Evolutionary conservation across 768 basidiomycete species (phyloP), one percentile per base, ranked within the genome.

Genomic region (Russula brevipes): DNA sequence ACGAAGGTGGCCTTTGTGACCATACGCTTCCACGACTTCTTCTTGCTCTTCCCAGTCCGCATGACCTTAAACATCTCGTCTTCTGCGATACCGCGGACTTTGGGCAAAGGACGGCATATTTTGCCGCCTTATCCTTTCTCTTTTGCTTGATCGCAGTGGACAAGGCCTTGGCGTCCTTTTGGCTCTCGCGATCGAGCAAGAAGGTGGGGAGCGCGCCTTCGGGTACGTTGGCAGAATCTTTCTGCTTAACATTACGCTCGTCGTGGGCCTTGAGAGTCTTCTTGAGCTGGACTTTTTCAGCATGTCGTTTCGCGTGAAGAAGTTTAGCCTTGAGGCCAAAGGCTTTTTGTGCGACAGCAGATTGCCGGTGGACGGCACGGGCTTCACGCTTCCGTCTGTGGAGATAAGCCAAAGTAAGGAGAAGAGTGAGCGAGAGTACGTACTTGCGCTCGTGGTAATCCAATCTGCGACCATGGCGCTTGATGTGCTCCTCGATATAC

Each of bases 51-150:
- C 59, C 97, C 97, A 1, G 96, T 94, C 80, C 94, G 92, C 81
- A 99, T 80, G 36, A 99, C 97, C 80, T 95, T 98, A 82, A 99
- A 99, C 90, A 94, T 97, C 81, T 99, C 97, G 70, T 98, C 97
- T 75, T 99, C 97, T 16, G 96, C 95, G 69, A 99, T 98, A 19
- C 97, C 97, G 63, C 96, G 80, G 57, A 99, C 97, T 77, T 94
- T 96, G 54, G 97, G 97, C 65, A 99, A 73, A 5, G 97, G 97
- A 99, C 97, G 17, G 94, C 86, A 76, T 92, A 99, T 76, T 97
- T 98, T 17, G 96, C 96, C 2, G 96, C 97, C 79, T 96, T 95
- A 79, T 99, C 97, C 75, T 98, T 99, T 71, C 97, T 86, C 73
- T 94, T 93, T 77, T 99, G 94, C 78, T 99, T 99, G 80, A 99